Base-by-base conservation (phyloP, 148 eudicot genomes). In the Suaeda aralocaspica region DNA sequence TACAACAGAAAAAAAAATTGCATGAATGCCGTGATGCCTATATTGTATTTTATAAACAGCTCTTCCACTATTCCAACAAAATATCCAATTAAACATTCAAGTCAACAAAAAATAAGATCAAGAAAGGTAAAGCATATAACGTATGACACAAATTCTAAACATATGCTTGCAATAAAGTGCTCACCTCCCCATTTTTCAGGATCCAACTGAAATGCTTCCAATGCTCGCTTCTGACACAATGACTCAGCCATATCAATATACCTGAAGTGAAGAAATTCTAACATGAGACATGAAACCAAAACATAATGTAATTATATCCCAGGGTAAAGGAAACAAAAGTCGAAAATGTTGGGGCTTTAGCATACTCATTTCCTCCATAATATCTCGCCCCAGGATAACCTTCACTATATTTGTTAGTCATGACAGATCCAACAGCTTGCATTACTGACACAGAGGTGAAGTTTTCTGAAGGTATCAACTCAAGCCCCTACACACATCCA, bases 361-460 rank as follows among this genome's bases (percentile, higher is more conserved):
- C 77, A 41, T 89, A 95, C 99, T 95, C 99, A 73, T 95, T 95
- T 85, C 99, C 99, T 80, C 99, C 99, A 73, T 95, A 95, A 80
- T 95, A 95, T 85, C 99, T 86, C 67, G 99, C 99, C 78, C 99
- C 99, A 5, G 99, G 99, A 73, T 95, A 95, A 30, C 99, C 99
- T 88, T 95, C 99, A 79, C 99, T 95, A 78, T 95, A 95, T 74
- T 91, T 95, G 84, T 95, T 95, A 59, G 99, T 95, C 99, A 95
- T 95, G 70, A 89, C 88, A 29, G 97, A 95, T 16, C 99, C 99
- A 77, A 95, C 99, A 30, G 99, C 99, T 91, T 91, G 96, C 99
- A 95, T 95, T 71, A 95, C 99, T 9, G 97, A 95, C 48, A 79
- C 62, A 5, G 99, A 91, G 63, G 97, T 91, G 82, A 95, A 95